phyloP scores from a whole-genome alignment of 2,329 filamentous ascomycete species.

The Phyllosticta citrichinensis region DNA sequence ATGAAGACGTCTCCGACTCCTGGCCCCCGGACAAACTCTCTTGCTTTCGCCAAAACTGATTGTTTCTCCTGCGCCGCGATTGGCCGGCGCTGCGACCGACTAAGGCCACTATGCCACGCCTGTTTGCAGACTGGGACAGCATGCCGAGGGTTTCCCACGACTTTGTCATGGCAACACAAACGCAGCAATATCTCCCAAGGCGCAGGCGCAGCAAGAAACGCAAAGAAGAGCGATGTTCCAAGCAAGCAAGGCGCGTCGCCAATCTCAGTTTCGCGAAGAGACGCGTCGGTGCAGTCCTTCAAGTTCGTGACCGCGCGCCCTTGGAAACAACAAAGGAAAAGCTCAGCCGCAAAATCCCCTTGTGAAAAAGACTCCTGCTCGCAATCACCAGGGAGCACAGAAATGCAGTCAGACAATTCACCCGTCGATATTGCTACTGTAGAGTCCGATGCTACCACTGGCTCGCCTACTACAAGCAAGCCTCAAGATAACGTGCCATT shows the following conservation, averaged over 20 bases:
- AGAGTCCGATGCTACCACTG: background rate
- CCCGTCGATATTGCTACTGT: background rate
- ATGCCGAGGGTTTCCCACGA: conserved; percentile 14
- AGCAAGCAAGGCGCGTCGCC: background rate
- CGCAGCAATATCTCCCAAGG: background rate
- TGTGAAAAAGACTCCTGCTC: background rate
- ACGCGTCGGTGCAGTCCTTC: background rate
- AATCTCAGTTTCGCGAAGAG: background rate
- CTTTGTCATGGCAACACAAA: conserved; percentile 5
- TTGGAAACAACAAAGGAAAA: background rate
- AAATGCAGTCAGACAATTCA: background rate
- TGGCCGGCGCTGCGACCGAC: conserved; percentile 17
- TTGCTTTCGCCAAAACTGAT: conserved; percentile 17
- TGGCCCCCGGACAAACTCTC: conserved; percentile 12
- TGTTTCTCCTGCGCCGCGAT: conserved; percentile 17
- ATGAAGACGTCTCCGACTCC: background rate
- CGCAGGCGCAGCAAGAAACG: background rate
- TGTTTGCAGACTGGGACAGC: conserved; percentile 14
- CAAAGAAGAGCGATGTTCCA: background rate
- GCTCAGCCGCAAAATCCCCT: background rate
- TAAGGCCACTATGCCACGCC: conserved; percentile 15
- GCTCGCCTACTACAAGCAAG: background rate
- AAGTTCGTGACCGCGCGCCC: background rate
- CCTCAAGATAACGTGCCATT: background rate
- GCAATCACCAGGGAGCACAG: background rate